Evolutionary conservation across 116 monocot genomes (phyloP).

Genomic region (Thalassia testudinum): DNA sequence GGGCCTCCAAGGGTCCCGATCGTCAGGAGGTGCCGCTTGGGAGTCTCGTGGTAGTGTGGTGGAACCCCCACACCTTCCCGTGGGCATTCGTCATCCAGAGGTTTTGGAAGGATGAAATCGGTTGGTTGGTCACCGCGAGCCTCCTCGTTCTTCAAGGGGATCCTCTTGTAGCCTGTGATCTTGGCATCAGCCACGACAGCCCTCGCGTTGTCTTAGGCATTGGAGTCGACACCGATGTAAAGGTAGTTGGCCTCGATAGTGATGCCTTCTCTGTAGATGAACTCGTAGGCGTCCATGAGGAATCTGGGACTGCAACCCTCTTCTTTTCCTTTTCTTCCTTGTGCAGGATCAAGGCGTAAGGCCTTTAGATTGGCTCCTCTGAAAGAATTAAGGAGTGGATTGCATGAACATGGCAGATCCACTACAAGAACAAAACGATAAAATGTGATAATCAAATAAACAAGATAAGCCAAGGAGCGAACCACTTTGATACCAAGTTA

Average conservation of each 20-base stretch:
- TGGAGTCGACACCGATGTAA: not conserved
- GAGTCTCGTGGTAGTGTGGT: too few species aligned
- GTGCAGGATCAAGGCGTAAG: not conserved
- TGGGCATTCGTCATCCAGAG: too few species aligned
- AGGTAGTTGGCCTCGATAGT: constrained; percentile 1
- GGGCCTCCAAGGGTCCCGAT: too few species aligned
- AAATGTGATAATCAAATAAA: too few species aligned
- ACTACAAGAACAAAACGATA: too few species aligned
- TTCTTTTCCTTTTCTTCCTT: not conserved
- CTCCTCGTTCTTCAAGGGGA: constrained; percentile 15
- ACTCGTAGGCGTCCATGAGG: not conserved
- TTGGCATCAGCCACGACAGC: not conserved
- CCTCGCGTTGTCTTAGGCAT: not conserved
- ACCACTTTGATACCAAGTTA: too few species aligned
- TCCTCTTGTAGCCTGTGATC: constrained; percentile 18
- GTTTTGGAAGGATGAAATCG: constrained; percentile 5
- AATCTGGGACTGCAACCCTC: not conserved
- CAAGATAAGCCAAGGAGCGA: too few species aligned
- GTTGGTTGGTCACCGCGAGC: constrained; percentile 27
- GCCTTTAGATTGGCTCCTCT: too few species aligned
- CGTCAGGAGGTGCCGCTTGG: too few species aligned
- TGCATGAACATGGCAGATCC: too few species aligned
- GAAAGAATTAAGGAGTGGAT: too few species aligned
- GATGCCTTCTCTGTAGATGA: not conserved
- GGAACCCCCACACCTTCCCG: too few species aligned